Base-by-base conservation (phyloP, 257 asterid species). In the Solanum etuberosum region DNA sequence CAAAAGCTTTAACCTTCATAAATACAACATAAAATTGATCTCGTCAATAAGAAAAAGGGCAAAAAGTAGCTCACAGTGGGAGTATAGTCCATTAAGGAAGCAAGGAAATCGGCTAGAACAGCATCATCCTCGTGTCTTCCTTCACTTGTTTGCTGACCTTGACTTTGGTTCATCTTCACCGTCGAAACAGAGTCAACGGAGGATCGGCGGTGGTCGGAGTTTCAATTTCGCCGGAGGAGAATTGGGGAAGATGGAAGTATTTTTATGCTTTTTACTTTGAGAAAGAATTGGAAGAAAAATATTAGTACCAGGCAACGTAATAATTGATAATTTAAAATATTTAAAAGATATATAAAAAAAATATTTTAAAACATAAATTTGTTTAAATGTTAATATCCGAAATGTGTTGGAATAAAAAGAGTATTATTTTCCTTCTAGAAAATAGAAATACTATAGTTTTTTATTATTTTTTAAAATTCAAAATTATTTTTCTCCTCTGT, bases 61-160 rank as follows among this genome's bases (percentile, higher is more conserved):
- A 23, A 25, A 34, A 81, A 34, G 59, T 46, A 15, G 27, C 51
- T 65, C 42, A 97, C 98, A 23, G 99, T 95, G 76, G 99, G 98
- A n/a, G 95, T 94, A 87, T 95, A 95, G 89, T 97, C 99, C 97
- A 97, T 93, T 71, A 97, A 90, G 10, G 99, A 95, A 38, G 98
- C 95, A 59, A 97, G 99, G 88, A 97, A 97, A 67, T 97, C 98
- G 10, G 98, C 88, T 67, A 95, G 94, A 42, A 93, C 93, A 72
- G 98, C 92, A 87, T 95, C 99, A 86, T 96, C 98, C 6, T 94
- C 98, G 89, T 94, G 98, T 84, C 94, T 95, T 85, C 93, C 96
- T 83, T 93, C 97, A 6, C 92, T 88, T n/a, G 90, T 93, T 88
- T 91, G 96, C 25, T 90, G 95, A 91, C 95, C 92, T 80, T 86